Conservation (phyloP, 352 stramenopile species). For the Halophytophthora polymorphica region DNA sequence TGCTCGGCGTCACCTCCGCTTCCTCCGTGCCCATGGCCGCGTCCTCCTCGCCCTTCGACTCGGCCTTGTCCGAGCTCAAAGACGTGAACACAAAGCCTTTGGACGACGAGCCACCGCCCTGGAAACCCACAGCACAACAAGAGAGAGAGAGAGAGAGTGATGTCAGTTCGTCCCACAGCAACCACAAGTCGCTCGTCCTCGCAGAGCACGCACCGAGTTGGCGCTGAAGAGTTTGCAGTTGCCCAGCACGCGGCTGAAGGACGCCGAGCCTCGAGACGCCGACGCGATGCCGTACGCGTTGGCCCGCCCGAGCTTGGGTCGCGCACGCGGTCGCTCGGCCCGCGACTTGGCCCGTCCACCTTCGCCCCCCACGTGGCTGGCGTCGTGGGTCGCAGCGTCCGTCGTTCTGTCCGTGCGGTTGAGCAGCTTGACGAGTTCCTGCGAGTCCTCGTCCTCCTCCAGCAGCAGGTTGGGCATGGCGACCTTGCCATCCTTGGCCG, state of each 20-base stretch:
- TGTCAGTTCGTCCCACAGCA: no score
- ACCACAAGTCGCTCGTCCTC: no score
- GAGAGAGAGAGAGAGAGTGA: slow-evolving; percentile 1
- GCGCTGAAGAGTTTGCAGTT: slow-evolving; percentile 73
- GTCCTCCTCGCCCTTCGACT: slow-evolving; percentile 38
- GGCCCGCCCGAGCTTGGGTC: slow-evolving; percentile 45
- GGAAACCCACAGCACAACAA: not conserved
- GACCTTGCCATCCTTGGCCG: slow-evolving; percentile 11
- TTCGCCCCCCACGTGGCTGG: slow-evolving; percentile 3
- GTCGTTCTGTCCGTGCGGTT: slow-evolving; percentile 51
- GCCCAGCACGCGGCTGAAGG: slow-evolving; percentile 62
- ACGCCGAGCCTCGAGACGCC: slow-evolving; percentile 43
- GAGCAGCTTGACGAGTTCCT: slow-evolving; percentile 63
- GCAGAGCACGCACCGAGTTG: slow-evolving; percentile 45
- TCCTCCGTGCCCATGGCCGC: slow-evolving; percentile 25
- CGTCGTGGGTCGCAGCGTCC: slow-evolving; percentile 6
- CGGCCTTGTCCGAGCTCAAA: slow-evolving; percentile 41
- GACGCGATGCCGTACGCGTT: slow-evolving; percentile 54
- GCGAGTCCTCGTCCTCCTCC: slow-evolving; percentile 78
- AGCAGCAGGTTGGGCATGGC: slow-evolving; percentile 56
- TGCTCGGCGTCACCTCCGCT: slow-evolving; percentile 25
- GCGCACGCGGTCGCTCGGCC: slow-evolving; percentile 9
- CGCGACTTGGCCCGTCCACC: slow-evolving; percentile 5
- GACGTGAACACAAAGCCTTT: slow-evolving; percentile 85
- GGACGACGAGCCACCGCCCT: slow-evolving; percentile 20